Evolutionary conservation across 1,139 yeast species (phyloP), one percentile per base, ranked within the genome.

Genomic region (Hemisphaericaspora subhashii): DNA sequence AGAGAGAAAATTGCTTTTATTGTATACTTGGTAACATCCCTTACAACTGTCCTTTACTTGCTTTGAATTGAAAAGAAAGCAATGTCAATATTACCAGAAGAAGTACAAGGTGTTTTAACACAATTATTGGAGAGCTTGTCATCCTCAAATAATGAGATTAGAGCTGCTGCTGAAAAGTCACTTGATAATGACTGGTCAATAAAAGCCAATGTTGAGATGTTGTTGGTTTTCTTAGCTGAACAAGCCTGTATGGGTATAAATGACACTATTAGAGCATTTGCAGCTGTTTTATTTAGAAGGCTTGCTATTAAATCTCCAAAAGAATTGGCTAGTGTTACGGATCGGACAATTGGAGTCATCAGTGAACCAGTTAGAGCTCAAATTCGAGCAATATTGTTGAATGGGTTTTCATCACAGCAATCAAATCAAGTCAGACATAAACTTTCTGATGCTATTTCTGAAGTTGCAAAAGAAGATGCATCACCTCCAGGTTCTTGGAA

Each of bases 371-470:
- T 81, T 1, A 72, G 79, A 44, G 61, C 57, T 25, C 86, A 84
- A 54, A 80, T 90, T 41, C 79, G 95, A 51, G 52, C 69, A 12
- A 70, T 79, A 26, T 74, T 92, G 35, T 71, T 90, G 49, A 74
- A 75, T 40, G 98, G 97, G 10, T 87, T 92, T 50, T 59, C 77
- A 5, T 58, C 81, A 3, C 83, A 74, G 40, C 82, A 74, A 42
- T 69, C 85, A 16, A 79, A 79, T 44, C 78, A 75, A 46, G 90
- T 89, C 26, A 82, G 98, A 58, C 97, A 90, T 61, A 92, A 92
- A 58, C 71, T 92, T 39, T 83, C 96, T 4, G 98, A 92, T 66
- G 95, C 96, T 4, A 86, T 92, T 41, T 87, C 98, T 1, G 98
- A 90, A 61, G 80, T 92, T 30, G 95, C 96, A 3, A 82, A 80